Conservation (phyloP, 2,329 filamentous ascomycete species). For the Lachnellula cervina region DNA sequence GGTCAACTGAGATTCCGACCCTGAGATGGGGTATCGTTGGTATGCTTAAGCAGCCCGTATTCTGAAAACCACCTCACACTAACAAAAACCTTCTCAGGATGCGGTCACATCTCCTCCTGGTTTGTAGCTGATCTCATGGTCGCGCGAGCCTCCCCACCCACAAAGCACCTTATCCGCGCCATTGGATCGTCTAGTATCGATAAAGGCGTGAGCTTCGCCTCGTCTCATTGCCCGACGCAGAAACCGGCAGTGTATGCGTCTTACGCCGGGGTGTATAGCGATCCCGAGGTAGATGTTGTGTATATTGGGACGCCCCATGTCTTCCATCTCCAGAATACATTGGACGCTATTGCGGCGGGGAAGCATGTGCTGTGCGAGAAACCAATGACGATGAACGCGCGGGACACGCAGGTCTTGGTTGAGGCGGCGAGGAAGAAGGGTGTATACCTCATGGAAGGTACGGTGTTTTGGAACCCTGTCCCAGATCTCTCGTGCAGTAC, state of each 20-base stretch:
- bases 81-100: conserved; percentile 24
- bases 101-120: conserved; percentile 42
- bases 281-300: conserved; percentile 59
- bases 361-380: conserved; percentile 68
- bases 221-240: conserved; percentile 22
- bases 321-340: conserved; percentile 62
- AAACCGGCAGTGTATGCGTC: neutral
- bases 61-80: neutral
- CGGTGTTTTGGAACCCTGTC: neutral
- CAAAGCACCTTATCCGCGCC: conserved; percentile 39
- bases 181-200: conserved; percentile 38
- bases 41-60: neutral
- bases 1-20: neutral
- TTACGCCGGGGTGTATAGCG: conserved; percentile 43
- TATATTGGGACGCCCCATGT: conserved; percentile 66
- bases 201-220: conserved; percentile 36
- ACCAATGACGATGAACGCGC: conserved; percentile 62
- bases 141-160: conserved; percentile 33
- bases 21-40: conserved; percentile 1
- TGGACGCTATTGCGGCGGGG: conserved; percentile 56
- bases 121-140: conserved; percentile 40
- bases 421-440: conserved; percentile 55
- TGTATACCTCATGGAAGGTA: conserved; percentile 38
- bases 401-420: conserved; percentile 52
- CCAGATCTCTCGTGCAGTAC: too few relatives aligned